These are phyloP conservation scores for Exophiala lecanii-corni DNA, from an alignment of 2,329 filamentous ascomycete genomes.

Conservation along the genomic window DNA sequence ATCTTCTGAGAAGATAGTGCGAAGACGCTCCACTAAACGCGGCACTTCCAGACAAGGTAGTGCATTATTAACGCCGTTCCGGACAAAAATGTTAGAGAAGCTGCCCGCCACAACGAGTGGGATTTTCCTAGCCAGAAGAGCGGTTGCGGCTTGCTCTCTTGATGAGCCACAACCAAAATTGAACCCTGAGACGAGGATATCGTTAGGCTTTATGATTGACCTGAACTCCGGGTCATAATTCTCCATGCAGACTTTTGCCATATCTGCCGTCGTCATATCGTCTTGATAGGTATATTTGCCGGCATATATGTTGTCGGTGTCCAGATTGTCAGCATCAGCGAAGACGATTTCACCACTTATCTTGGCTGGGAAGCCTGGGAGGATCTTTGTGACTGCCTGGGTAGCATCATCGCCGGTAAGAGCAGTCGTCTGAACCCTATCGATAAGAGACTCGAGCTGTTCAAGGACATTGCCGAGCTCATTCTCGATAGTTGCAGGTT, in stretches of 20 bases:
- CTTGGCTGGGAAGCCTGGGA: constrained; percentile 80
- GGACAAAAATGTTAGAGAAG: constrained; percentile 76
- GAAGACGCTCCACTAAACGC: constrained; percentile 30
- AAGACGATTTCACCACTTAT: constrained; percentile 85
- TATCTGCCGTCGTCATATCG: constrained; percentile 34
- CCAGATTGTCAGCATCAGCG: constrained; percentile 79
- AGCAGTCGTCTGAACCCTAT: constrained; percentile 1
- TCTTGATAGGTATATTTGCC: constrained; percentile 65
- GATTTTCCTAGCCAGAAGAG: constrained; percentile 74
- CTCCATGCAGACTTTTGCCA: constrained; percentile 83
- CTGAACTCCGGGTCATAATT: constrained; percentile 80
- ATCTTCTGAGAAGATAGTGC: constrained; percentile 37
- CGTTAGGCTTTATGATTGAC: constrained; percentile 58
- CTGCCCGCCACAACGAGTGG: constrained; percentile 73
- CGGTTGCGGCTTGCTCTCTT: constrained; percentile 82
- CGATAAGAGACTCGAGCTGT: constrained; percentile 6
- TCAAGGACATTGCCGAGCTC: constrained; percentile 4
- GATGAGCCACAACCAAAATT: constrained; percentile 83
- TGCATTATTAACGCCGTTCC: constrained; percentile 47
- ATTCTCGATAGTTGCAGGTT: constrained; percentile 6
- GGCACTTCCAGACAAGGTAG: constrained; percentile 36
- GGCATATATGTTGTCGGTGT: constrained; percentile 90
- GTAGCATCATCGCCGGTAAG: not conserved
- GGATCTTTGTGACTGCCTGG: constrained; percentile 56
- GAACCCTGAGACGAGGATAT: constrained; percentile 79